Evolutionary conservation across 2,329 filamentous ascomycete species (phyloP), one percentile per base, ranked within the genome.

Genomic region (Zalaria sp.): DNA sequence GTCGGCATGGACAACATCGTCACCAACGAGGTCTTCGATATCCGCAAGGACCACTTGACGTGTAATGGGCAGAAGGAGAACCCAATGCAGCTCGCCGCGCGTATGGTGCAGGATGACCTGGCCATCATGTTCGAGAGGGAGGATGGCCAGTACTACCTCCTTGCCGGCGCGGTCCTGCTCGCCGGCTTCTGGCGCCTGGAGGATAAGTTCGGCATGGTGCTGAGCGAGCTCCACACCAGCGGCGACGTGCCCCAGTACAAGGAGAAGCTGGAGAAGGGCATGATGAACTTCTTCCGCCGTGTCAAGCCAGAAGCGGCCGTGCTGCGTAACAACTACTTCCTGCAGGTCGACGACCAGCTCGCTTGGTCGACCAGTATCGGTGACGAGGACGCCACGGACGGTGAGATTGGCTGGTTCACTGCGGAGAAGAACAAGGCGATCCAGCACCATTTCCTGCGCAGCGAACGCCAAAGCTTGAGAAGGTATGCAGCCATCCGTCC

Each of bases 131-230:
- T 89, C 50, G 83, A 91, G 60, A 69, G 67, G 18, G 58, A 68
- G 0, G 83, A 93, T 54, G 83, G 83, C 0, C 76, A 87, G 57
- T 89, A 89, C 64, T 85, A 87, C 57, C 73, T 93, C 0, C 72
- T 87, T 1, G 82, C 83, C 0, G 85, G 83, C 0, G 72, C 80
- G 0, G 78, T 91, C 43, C 67, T 91, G 3, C 69, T 93, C 0
- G 73, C 85, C 0, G 85, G 85, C 0, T 93, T 93, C 67, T 93
- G 85, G 85, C 73, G 83, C 3, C 67, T 93, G 1, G 68, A 76
- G 43, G 84, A 93, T 56, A 93, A 93, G 60, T 75, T 80, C 53
- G 81, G 81, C 25, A 88, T 91, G 83, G 68, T 72, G 1, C 64
- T 93, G 5, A 78, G 76, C 0, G 78, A 88, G 43, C 88, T 93